Percentiles rank a stretch among this genome's conserved stretches.
These are phyloP conservation scores for Penicillium crystallinum DNA, from an alignment of 495 filamentous ascomycete species.

Conservation along the genomic window DNA sequence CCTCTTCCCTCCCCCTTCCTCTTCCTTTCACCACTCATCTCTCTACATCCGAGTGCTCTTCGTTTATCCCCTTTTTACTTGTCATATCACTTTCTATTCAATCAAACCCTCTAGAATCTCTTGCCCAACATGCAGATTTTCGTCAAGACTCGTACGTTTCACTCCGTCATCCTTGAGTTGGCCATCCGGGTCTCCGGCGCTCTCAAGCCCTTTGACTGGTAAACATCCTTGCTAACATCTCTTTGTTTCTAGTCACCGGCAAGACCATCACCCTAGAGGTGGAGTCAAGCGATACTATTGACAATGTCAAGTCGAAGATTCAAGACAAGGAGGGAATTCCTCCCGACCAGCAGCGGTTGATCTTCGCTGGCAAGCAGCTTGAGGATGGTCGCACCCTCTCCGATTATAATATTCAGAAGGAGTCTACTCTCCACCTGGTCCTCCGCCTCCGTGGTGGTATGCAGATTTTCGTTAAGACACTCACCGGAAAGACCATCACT, in stretches of 20 bases:
- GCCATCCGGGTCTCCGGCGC: too few relatives aligned
- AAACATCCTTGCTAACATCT: slow-evolving; percentile 11
- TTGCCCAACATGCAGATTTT: slow-evolving; percentile 82
- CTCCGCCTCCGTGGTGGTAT: slow-evolving; percentile 98
- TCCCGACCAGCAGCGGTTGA: slow-evolving; percentile 95
- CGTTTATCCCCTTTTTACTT: neutral
- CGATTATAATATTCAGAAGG: slow-evolving; percentile 99
- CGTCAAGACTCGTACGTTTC: slow-evolving; percentile 87
- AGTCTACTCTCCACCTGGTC: slow-evolving; percentile 90
- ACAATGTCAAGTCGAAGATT: slow-evolving; percentile 98
- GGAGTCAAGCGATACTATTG: slow-evolving; percentile 95
- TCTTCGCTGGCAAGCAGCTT: slow-evolving; percentile 97
- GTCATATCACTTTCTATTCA: neutral
- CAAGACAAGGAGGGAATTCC: slow-evolving; percentile 99
- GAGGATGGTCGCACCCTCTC: slow-evolving; percentile 95
- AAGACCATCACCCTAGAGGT: slow-evolving; percentile 99
- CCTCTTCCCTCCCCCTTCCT: slow-evolving; percentile 8
- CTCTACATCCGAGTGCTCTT: neutral
- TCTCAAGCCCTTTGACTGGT: neutral
- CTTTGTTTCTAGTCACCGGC: slow-evolving; percentile 58
- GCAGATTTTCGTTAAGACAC: slow-evolving; percentile 91
- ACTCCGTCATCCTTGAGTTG: slow-evolving; percentile 10
- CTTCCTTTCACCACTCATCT: slow-evolving; percentile 2
- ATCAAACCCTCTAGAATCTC: slow-evolving; percentile 15
- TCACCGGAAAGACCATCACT: slow-evolving; percentile 98